Evolutionary conservation across 148 eudicot species (phyloP).

Genomic region (Talinum fruticosum): DNA sequence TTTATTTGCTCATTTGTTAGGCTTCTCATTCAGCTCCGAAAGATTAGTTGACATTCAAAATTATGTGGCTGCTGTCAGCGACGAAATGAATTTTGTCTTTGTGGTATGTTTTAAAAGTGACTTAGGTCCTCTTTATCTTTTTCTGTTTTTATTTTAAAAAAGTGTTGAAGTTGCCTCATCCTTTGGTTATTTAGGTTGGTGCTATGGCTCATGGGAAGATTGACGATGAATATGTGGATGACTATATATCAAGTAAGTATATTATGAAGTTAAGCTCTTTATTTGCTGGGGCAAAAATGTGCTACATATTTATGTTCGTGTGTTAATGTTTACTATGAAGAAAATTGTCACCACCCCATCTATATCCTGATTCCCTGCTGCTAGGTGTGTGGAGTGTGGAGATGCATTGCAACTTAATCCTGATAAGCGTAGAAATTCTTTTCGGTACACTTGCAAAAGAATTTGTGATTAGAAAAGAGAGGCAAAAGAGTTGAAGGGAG

Average conservation of each 20-base stretch:
- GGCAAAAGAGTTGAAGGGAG: background rate
- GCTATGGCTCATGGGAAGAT: conserved; percentile 99
- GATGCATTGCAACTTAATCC: background rate
- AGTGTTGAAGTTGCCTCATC: conserved; percentile 4
- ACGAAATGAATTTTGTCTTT: conserved; percentile 70
- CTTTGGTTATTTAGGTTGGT: conserved; percentile 62
- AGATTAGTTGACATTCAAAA: conserved; percentile 76
- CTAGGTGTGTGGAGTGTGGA: background rate
- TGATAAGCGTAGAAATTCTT: background rate
- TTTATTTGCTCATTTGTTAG: conserved; percentile 35
- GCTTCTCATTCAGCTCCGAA: conserved; percentile 90
- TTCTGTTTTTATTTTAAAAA: conserved; percentile 10
- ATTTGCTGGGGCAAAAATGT: background rate
- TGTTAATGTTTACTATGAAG: background rate
- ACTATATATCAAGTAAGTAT: conserved; percentile 68
- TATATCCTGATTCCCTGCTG: background rate
- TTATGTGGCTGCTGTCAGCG: conserved; percentile 52
- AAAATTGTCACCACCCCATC: background rate
- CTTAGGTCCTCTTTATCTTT: background rate
- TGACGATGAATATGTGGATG: conserved; percentile 62
- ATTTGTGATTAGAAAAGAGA: too few species aligned
- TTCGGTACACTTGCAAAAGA: too few species aligned
- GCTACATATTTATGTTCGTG: background rate
- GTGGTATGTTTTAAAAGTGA: conserved; percentile 53
- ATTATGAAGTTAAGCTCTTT: background rate